Evolutionary conservation across 2,329 filamentous ascomycete species (phyloP), one percentile per base, ranked within the genome.

Genomic region (Curvularia sp.): DNA sequence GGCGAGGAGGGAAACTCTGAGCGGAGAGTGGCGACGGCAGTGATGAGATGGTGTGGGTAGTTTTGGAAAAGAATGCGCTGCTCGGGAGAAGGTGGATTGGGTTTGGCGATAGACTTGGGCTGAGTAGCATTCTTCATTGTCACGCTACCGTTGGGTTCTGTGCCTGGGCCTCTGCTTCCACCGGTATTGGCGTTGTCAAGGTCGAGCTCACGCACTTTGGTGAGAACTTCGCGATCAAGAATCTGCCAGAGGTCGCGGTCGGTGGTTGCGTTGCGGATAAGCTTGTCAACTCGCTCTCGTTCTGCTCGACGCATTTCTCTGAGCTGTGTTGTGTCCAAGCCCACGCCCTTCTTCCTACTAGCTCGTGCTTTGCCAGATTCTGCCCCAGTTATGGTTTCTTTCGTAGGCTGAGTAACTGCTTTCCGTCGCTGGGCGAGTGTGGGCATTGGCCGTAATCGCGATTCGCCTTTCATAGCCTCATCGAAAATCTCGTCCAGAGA

Each of bases 241-340:
- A 89, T 75, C 6, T 85, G 74, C 89, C 90, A 93, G 9, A 92
- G 79, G 50, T 86, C 85, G 20, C 82, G 77, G 65, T 93, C 90
- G 0, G 85, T 85, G 57, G 78, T 65, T 18, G 87, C 87, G 1
- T 67, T 72, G 10, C 79, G 75, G 78, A 93, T 84, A 39, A 85
- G 68, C 5, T 65, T 62, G 61, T 85, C 83, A 8, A 92, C 81
- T 9, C 85, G 79, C 26, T 69, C 64, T 47, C 82, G 80, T 70
- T 89, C 86, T 6, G 47, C 53, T 7, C 61, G 26, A 26, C 67
- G 57, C 13, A 67, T 47, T 31, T 58, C 53, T 28, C 46, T 73
- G 44, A 56, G 53, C 38, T 31, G 54, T n/a, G 48, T 50, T 15
- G 63, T 58, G 24, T 72, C 65, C 24, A 53, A 39, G 20, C 28